Evolutionary conservation across 2,329 filamentous ascomycete species (phyloP), one percentile per base, ranked within the genome.

Genomic region (Didymella exigua): DNA sequence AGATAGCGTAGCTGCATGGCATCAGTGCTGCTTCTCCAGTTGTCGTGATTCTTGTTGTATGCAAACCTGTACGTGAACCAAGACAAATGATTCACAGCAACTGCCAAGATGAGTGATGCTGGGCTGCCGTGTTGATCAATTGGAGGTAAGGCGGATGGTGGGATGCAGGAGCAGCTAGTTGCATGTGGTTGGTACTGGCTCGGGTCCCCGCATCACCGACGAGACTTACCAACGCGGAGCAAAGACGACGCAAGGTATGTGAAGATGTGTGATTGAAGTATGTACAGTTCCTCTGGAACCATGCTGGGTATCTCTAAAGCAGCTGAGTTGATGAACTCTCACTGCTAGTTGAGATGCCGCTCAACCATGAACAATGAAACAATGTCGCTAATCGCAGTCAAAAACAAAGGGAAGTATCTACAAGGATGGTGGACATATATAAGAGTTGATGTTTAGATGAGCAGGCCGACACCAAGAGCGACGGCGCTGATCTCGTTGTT

Each of bases 391-490:
- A 55, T 33, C 34, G 52, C 46, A 19, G 24, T 47, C 46, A 46
- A 37, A 49, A 46, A 49, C 40, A 41, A 55, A 50, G 29, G 41
- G 24, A 36, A 49, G 1, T 34, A 47, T 42, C 27, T 34, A 55
- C 34, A 50, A 19, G 23, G 7, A 11, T 18, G 29, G 30, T 34
- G 23, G 18, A 16, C 31, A 41, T 47, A 13, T 53, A 27, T 36
- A 36, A 27, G n/a, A 5, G 21, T 31, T 27, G 21, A 19, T 10
- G 29, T 21, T 60, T 46, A 69, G 24, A 69, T 59, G 26, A 69
- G 48, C 33, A 69, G 50, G 5, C 62, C 58, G 5, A 63, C 63
- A 7, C 62, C 63, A 21, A 69, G 46, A 11, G 62, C 44, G 23
- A 66, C 62, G 9, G 66, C 47, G 37, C 44, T 59, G 43, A 69